A percentile compares a stretch with the other conserved stretches of the same genome.
phyloP scores from a whole-genome alignment of 2,329 filamentous ascomycete species.

The Cercospora janseana region DNA sequence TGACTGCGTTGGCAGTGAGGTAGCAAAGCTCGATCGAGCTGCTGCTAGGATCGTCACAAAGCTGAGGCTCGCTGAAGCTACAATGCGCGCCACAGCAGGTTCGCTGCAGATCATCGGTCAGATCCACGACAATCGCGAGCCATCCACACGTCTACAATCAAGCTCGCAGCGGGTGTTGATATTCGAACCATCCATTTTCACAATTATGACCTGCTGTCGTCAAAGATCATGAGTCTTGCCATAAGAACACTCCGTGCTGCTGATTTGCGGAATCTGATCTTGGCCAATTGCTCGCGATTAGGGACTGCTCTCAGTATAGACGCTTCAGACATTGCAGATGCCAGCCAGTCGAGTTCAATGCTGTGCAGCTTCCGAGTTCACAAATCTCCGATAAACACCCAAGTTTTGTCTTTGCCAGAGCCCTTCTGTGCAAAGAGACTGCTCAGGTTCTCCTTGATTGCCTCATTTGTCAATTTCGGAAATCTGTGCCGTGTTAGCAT shows the following conservation, averaged over 20 bases:
- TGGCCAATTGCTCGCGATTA: too few relatives aligned
- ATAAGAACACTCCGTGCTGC: neutral
- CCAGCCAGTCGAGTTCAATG: neutral
- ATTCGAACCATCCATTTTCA: neutral
- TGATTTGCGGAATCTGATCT: too few relatives aligned
- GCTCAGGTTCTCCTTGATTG: slow-evolving; percentile 69
- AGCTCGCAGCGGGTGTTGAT: too few relatives aligned
- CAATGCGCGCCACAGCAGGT: neutral
- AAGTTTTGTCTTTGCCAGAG: slow-evolving; percentile 64
- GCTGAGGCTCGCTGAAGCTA: neutral
- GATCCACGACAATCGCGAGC: too few relatives aligned
- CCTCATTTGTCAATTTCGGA: slow-evolving; percentile 65
- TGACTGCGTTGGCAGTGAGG: too few relatives aligned
- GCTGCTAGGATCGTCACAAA: neutral
- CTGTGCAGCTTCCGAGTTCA: slow-evolving; percentile 7
- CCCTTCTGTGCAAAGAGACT: slow-evolving; percentile 63
- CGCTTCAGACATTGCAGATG: too few relatives aligned
- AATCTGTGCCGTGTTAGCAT: slow-evolving; percentile 50
- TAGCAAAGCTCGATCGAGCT: slow-evolving; percentile 1
- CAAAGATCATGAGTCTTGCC: neutral
- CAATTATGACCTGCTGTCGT: neutral
- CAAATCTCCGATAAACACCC: slow-evolving; percentile 44
- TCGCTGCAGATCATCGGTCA: neutral
- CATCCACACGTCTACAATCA: too few relatives aligned
- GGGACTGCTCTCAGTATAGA: too few relatives aligned